Conservation (phyloP, 2,329 filamentous ascomycete genomes). For the Xylariales sp. region DNA sequence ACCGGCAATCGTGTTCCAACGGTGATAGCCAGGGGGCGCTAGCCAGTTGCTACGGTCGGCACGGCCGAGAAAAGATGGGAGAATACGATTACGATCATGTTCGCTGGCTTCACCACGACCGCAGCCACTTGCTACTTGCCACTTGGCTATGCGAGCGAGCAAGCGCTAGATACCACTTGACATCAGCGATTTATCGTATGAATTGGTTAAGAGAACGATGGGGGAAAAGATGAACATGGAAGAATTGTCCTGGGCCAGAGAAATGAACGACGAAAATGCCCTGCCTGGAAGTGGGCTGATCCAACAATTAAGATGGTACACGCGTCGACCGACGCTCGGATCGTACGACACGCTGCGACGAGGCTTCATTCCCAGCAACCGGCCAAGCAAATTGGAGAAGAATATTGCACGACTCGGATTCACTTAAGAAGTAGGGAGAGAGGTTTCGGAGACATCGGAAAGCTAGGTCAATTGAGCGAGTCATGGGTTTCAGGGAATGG, state of each 20-base stretch:
- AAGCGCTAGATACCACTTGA: constrained; percentile 11
- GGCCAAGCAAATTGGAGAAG: background rate
- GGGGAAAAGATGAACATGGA: background rate
- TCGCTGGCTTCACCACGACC: background rate
- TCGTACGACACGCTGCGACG: constrained; percentile 22
- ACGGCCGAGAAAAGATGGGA: background rate
- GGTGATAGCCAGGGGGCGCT: background rate
- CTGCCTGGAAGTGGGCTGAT: constrained; percentile 20
- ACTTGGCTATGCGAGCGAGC: constrained; percentile 9
- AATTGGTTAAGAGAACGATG: constrained; percentile 1
- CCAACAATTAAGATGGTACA: background rate
- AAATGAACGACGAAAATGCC: background rate
- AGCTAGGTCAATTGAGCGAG: constrained; percentile 14
- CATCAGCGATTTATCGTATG: background rate
- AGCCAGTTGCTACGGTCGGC: background rate
- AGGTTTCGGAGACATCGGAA: background rate
- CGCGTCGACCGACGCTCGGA: constrained; percentile 19
- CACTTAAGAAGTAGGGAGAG: background rate
- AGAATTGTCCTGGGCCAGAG: background rate
- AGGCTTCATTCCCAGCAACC: background rate
- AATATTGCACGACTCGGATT: constrained; percentile 3
- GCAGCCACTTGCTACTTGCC: background rate
- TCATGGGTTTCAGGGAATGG: background rate
- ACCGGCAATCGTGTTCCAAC: background rate
- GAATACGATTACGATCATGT: background rate